phyloP scores from a whole-genome alignment of 352 stramenopile species.

The Globisporangium rhizosaccharum region DNA sequence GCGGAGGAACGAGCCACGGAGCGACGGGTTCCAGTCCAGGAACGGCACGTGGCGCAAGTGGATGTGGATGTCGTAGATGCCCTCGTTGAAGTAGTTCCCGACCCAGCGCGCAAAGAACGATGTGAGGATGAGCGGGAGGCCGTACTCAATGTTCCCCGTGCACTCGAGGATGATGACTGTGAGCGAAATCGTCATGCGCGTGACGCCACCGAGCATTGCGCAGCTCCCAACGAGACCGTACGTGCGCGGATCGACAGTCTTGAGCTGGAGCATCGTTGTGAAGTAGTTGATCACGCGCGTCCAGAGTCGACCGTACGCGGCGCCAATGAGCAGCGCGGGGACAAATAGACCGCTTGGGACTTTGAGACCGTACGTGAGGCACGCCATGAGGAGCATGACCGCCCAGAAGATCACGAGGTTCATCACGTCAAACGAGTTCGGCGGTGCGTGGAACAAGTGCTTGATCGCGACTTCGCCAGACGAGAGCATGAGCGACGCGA shows the following conservation, averaged over 20 bases:
- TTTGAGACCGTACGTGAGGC: constrained; percentile 94
- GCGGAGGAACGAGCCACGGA: constrained; percentile 59
- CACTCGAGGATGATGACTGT: constrained; percentile 98
- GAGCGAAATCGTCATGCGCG: constrained; percentile 98
- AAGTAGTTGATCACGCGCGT: constrained; percentile 84
- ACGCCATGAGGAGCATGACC: constrained; percentile 77
- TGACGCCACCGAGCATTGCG: constrained; percentile 94
- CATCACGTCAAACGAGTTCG: constrained; percentile 65
- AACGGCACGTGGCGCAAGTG: constrained; percentile 86
- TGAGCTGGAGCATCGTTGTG: constrained; percentile 39
- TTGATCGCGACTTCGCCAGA: constrained; percentile 92
- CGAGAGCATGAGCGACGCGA: constrained; percentile 94
- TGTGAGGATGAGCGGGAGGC: constrained; percentile 96
- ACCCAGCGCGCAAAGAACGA: constrained; percentile 96
- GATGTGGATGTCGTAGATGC: constrained; percentile 99
- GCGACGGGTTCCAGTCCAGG: constrained; percentile 69
- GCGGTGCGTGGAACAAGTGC: constrained; percentile 92
- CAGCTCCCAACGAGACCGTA: constrained; percentile 96
- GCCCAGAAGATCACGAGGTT: constrained; percentile 74
- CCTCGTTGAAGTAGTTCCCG: constrained; percentile 98
- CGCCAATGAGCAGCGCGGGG: constrained; percentile 91
- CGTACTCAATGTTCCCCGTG: constrained; percentile 97
- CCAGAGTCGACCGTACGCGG: constrained; percentile 92
- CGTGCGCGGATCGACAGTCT: constrained; percentile 80
- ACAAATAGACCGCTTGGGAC: constrained; percentile 97